A percentile compares a stretch with the other conserved stretches of the same genome.
phyloP scores from a whole-genome alignment of 108 stramenopile species.

The Phaeodactylum tricornutum region DNA sequence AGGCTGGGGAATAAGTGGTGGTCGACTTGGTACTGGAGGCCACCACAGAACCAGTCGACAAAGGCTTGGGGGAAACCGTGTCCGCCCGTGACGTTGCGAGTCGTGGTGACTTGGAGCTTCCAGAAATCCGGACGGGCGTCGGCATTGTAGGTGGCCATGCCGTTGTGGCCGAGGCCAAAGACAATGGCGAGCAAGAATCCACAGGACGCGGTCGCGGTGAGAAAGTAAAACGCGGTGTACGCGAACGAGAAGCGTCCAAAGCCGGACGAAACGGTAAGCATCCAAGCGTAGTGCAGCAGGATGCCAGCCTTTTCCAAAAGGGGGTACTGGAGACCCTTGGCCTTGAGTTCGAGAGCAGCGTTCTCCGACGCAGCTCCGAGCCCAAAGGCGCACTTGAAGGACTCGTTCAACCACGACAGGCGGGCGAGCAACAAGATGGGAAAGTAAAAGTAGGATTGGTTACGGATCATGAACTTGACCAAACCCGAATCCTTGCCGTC shows the following conservation, averaged over 20 bases:
- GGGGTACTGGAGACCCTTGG: slow-evolving; percentile 76
- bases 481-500: slow-evolving; percentile 68
- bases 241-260: slow-evolving; percentile 64
- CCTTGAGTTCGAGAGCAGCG: slow-evolving; percentile 68
- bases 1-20: slow-evolving; percentile 98
- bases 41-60: slow-evolving; percentile 98
- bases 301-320: slow-evolving; percentile 66
- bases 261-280: slow-evolving; percentile 54
- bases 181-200: slow-evolving; percentile 94
- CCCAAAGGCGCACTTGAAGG: slow-evolving; percentile 85
- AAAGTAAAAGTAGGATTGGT: slow-evolving; percentile 92
- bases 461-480: slow-evolving; percentile 73
- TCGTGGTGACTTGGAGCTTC: slow-evolving; percentile 98
- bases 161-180: slow-evolving; percentile 99
- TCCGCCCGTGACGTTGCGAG: slow-evolving; percentile 93
- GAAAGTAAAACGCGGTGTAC: slow-evolving; percentile 52
- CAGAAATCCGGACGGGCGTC: slow-evolving; percentile 95
- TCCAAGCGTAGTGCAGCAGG: slow-evolving; percentile 75
- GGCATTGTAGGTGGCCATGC: slow-evolving; percentile 96
- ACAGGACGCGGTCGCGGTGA: slow-evolving; percentile 73
- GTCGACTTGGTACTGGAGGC: slow-evolving; percentile 98
- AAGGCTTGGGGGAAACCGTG: slow-evolving; percentile 89
- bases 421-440: slow-evolving; percentile 94
- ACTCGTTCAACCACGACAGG: slow-evolving; percentile 93
- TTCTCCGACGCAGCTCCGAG: slow-evolving; percentile 78